Evolutionary conservation across 148 eudicot genomes (phyloP).

Genomic region (Salicornia ramosissima): DNA sequence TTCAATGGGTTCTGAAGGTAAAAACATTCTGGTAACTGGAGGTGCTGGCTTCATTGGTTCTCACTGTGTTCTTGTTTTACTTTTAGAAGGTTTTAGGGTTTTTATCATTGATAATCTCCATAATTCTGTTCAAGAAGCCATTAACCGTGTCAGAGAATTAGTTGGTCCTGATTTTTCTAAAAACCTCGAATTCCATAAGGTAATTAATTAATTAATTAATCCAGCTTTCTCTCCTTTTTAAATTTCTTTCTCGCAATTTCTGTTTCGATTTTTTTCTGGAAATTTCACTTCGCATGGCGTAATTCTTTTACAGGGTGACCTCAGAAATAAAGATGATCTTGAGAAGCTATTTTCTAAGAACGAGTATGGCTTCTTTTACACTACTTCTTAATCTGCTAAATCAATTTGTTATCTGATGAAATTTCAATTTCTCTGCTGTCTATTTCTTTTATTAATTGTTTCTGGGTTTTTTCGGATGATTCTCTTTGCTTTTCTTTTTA

Average conservation of each 20-base stretch:
- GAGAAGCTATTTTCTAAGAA: conserved; percentile 63
- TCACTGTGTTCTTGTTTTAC: conserved; percentile 63
- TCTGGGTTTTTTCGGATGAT: conserved; percentile 7
- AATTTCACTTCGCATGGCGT: not conserved
- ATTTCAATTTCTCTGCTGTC: too few relatives aligned
- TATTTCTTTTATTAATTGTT: not conserved
- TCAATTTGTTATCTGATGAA: too few relatives aligned
- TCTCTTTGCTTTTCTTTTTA: not conserved
- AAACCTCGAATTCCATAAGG: conserved; percentile 61
- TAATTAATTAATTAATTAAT: too few relatives aligned
- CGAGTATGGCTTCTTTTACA: conserved; percentile 34
- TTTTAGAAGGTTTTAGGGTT: conserved; percentile 60
- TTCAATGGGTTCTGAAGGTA: conserved; percentile 35
- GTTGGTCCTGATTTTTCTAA: conserved; percentile 48
- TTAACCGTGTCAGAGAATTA: conserved; percentile 43
- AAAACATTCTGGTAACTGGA: conserved; percentile 65
- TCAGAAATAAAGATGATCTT: conserved; percentile 63
- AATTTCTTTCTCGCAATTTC: not conserved
- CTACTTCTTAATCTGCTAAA: too few relatives aligned
- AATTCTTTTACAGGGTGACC: conserved; percentile 60
- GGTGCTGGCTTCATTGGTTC: conserved; percentile 87
- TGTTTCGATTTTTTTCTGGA: not conserved
- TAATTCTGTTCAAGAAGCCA: conserved; percentile 61
- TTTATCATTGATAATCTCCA: conserved; percentile 66
- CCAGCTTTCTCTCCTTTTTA: too few relatives aligned